phyloP scores from a whole-genome alignment of 495 filamentous ascomycete species.

The Aspergillus olivimuriae region DNA sequence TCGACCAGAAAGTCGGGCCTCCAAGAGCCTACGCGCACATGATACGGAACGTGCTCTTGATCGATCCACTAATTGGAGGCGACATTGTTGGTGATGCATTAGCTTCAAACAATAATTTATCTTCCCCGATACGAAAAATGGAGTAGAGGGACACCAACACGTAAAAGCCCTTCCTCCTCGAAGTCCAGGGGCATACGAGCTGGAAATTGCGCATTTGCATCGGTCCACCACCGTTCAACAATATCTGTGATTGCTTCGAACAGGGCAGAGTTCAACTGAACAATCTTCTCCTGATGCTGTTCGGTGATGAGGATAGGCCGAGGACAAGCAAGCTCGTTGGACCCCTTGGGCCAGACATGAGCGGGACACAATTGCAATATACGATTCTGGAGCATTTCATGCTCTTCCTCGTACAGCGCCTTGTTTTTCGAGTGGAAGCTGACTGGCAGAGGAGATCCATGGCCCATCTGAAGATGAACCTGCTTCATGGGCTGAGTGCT shows the following conservation, averaged over 20 bases:
- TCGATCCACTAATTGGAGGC: conserved; percentile 13
- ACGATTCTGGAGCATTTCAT: not conserved
- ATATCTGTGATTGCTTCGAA: conserved; percentile 31
- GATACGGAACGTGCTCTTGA: conserved; percentile 2
- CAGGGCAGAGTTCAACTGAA: conserved; percentile 21
- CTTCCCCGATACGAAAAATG: not conserved
- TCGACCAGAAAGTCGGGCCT: conserved; percentile 41
- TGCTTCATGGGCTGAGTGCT: not conserved
- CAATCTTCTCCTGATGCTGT: conserved; percentile 12
- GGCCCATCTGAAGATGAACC: not conserved
- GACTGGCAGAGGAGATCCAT: not conserved
- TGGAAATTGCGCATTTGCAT: conserved; percentile 24
- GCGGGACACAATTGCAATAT: not conserved
- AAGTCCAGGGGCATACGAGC: conserved; percentile 32
- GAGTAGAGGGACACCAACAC: not conserved
- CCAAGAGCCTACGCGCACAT: conserved; percentile 25
- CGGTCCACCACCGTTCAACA: conserved; percentile 36
- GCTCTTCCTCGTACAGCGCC: not conserved
- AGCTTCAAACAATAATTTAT: not conserved
- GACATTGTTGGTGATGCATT: too few relatives aligned
- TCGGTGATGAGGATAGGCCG: conserved; percentile 13
- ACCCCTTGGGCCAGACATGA: conserved; percentile 2
- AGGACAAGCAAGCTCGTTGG: conserved; percentile 4
- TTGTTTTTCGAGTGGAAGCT: not conserved
- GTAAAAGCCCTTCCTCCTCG: conserved; percentile 27